Percentiles rank a stretch among this genome's conserved stretches.
Evolutionary conservation across 2,329 filamentous ascomycete genomes (phyloP).

Genomic region (Fusarium duplospermum): DNA sequence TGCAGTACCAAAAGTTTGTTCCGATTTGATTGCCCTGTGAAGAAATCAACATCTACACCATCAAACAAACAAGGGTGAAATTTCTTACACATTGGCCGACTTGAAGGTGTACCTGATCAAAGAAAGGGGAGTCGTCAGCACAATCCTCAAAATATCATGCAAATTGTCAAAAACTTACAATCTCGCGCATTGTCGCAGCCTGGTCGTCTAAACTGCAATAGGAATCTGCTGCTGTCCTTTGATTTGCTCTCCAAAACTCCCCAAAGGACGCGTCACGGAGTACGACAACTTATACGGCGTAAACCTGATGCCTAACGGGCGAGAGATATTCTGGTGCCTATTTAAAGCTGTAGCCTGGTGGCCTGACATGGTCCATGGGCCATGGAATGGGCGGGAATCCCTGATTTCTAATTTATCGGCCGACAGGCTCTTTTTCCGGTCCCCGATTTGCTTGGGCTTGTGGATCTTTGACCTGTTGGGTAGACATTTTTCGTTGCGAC

Average conservation of each 20-base stretch:
- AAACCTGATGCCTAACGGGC: conserved; percentile 29
- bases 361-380: conserved; percentile 18
- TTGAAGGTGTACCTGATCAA: conserved; percentile 90
- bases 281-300: conserved; percentile 4
- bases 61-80: conserved; percentile 45
- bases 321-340: conserved; percentile 35
- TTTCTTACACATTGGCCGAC: conserved; percentile 95
- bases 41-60: conserved; percentile 28
- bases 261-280: background rate
- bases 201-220: conserved; percentile 49
- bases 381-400: background rate
- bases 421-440: conserved; percentile 20
- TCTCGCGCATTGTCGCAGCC: conserved; percentile 66
- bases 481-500: background rate
- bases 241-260: background rate
- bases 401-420: conserved; percentile 25
- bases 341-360: conserved; percentile 26
- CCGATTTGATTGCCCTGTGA: conserved; percentile 98
- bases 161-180: conserved; percentile 62
- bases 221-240: background rate
- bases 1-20: conserved; percentile 87
- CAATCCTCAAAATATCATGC: background rate
- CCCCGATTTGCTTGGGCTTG: background rate
- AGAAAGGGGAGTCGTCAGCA: conserved; percentile 63
- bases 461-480: background rate